These are phyloP conservation scores for Xanthoparmelia taractica DNA, from an alignment of 495 filamentous ascomycete genomes.

Conservation along the genomic window DNA sequence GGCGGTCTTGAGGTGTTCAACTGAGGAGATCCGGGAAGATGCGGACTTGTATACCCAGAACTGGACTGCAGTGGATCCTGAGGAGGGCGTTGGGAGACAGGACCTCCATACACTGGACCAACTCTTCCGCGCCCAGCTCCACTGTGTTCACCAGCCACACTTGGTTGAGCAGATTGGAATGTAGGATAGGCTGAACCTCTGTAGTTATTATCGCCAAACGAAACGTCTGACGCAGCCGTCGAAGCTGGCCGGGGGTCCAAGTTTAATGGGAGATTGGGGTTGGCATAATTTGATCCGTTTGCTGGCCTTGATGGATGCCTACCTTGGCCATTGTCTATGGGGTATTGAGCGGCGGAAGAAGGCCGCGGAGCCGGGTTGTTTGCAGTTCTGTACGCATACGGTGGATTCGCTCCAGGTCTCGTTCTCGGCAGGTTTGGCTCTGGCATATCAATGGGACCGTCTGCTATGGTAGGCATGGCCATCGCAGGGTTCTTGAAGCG, in stretches of 20 bases:
- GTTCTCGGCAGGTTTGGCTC: constrained; percentile 48
- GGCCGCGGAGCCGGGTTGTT: constrained; percentile 41
- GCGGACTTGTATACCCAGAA: constrained; percentile 29
- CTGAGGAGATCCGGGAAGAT: constrained; percentile 7
- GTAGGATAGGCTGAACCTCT: constrained; percentile 23
- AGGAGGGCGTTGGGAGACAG: neutral
- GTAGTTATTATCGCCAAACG: constrained; percentile 25
- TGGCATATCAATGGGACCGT: constrained; percentile 56
- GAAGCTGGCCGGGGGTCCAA: constrained; percentile 44
- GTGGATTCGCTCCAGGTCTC: constrained; percentile 34
- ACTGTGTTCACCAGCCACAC: constrained; percentile 19
- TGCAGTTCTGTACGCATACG: constrained; percentile 52
- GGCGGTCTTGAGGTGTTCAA: constrained; percentile 14
- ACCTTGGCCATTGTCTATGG: constrained; percentile 39
- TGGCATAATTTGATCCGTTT: constrained; percentile 29
- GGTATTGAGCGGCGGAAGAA: constrained; percentile 44
- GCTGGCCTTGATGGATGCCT: constrained; percentile 20
- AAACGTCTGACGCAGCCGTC: constrained; percentile 26
- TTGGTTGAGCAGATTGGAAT: constrained; percentile 11
- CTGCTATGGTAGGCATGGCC: constrained; percentile 47
- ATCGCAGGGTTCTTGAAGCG: constrained; percentile 48
- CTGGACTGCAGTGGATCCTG: constrained; percentile 39
- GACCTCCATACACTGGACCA: constrained; percentile 8
- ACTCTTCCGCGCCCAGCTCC: constrained; percentile 23
- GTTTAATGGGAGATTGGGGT: constrained; percentile 61